These are phyloP conservation scores for Laetiporus sulphureus DNA, from an alignment of 1,284 basidiomycete species.

Conservation along the genomic window DNA sequence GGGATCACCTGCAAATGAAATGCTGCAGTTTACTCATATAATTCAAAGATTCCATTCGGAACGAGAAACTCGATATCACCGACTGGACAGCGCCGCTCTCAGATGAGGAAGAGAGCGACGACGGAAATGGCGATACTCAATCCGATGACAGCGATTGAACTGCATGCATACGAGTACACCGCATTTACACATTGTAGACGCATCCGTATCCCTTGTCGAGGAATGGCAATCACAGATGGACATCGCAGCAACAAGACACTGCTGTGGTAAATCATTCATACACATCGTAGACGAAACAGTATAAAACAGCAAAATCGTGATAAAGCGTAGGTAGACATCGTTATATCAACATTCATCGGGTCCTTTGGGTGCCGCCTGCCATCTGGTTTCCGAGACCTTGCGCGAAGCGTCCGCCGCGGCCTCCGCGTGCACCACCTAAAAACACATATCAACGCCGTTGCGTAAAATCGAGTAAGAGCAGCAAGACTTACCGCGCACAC, in stretches of 20 bases:
- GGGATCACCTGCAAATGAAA: too few species aligned
- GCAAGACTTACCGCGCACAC: slow-evolving; percentile 42
- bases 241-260: too few species aligned
- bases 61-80: slow-evolving; percentile 30
- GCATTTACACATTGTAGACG: too few species aligned
- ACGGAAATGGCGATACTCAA: slow-evolving; percentile 13
- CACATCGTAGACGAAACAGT: neutral
- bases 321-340: slow-evolving; percentile 4
- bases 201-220: too few species aligned
- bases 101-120: slow-evolving; percentile 14
- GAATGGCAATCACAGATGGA: too few species aligned
- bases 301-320: neutral
- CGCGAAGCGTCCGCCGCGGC: slow-evolving; percentile 69
- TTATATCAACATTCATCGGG: slow-evolving; percentile 16
- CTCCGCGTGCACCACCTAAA: slow-evolving; percentile 51
- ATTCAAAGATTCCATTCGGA: slow-evolving; percentile 21
- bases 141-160: slow-evolving; percentile 11
- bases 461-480: neutral
- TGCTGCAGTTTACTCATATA: too few species aligned
- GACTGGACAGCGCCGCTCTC: slow-evolving; percentile 28
- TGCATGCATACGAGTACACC: neutral
- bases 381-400: slow-evolving; percentile 78
- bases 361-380: slow-evolving; percentile 35
- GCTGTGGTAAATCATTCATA: too few species aligned
- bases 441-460: neutral